phyloP scores from a whole-genome alignment of 2,329 filamentous ascomycete species.

The Pseudocercospora crystallina region DNA sequence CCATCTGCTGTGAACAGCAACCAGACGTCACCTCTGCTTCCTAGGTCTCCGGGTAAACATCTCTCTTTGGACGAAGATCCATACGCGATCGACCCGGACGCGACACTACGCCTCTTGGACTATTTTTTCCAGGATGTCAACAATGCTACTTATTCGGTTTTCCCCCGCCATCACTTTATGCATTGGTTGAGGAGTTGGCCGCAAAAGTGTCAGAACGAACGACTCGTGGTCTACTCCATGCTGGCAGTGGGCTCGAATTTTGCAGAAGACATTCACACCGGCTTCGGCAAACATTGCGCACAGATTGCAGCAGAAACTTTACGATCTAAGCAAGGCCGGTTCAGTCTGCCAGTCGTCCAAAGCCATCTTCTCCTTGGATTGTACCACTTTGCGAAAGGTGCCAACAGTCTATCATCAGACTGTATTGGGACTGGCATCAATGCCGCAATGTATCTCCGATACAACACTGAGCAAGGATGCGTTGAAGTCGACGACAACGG shows the following conservation, averaged over 20 bases:
- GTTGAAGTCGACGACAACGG: constrained; percentile 13
- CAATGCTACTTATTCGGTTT: constrained; percentile 55
- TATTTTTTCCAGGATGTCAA: constrained; percentile 60
- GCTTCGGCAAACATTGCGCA: constrained; percentile 48
- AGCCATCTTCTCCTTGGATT: constrained; percentile 65
- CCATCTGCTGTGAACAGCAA: constrained; percentile 12
- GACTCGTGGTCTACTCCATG: constrained; percentile 62
- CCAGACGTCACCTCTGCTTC: constrained; percentile 25
- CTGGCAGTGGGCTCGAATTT: constrained; percentile 60
- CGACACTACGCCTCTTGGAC: constrained; percentile 54
- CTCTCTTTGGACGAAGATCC: constrained; percentile 53
- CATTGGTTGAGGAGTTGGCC: constrained; percentile 54
- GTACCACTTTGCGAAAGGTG: constrained; percentile 63
- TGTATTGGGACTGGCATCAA: constrained; percentile 63
- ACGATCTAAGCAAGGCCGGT: constrained; percentile 50
- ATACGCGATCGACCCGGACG: constrained; percentile 49
- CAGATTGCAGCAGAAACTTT: constrained; percentile 60
- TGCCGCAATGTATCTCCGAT: constrained; percentile 55
- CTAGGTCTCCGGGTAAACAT: constrained; percentile 33
- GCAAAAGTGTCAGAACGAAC: constrained; percentile 43
- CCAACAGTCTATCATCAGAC: constrained; percentile 62
- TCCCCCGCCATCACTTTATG: constrained; percentile 55
- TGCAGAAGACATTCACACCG: constrained; percentile 47
- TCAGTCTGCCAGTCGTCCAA: constrained; percentile 66
- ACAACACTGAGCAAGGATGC: constrained; percentile 59